phyloP scores from a whole-genome alignment of 495 filamentous ascomycete genomes.

The Aspergillus sclerotiicarbonarius region DNA sequence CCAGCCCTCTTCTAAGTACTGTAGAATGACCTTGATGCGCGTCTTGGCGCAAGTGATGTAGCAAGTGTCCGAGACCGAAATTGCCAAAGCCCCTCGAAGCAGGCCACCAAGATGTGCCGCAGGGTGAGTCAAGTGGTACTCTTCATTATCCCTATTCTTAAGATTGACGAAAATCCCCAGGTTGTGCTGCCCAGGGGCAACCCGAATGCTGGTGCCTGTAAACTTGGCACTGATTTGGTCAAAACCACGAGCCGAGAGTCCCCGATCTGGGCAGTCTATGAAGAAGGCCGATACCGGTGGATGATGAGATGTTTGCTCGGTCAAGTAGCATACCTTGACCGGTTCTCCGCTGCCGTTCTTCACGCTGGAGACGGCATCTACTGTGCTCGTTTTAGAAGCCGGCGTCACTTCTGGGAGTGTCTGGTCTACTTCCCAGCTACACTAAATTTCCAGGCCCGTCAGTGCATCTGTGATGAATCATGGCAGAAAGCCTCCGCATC shows the following conservation, averaged over 20 bases:
- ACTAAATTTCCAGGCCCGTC: constrained; percentile 47
- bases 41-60: constrained; percentile 85
- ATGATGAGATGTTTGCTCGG: constrained; percentile 98
- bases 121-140: constrained; percentile 93
- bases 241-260: constrained; percentile 82
- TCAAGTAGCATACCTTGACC: constrained; percentile 84
- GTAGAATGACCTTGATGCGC: constrained; percentile 82
- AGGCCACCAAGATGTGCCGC: constrained; percentile 89
- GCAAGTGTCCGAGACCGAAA: constrained; percentile 84
- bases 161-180: constrained; percentile 92
- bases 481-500: not conserved
- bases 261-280: constrained; percentile 88
- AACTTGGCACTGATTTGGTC: constrained; percentile 98
- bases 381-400: constrained; percentile 34
- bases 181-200: constrained; percentile 89
- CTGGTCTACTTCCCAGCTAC: constrained; percentile 89
- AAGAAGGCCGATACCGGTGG: constrained; percentile 96
- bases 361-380: constrained; percentile 33
- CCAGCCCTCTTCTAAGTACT: constrained; percentile 95
- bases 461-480: not conserved
- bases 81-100: constrained; percentile 74
- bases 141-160: constrained; percentile 74
- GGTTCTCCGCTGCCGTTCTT: constrained; percentile 47
- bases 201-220: constrained; percentile 90
- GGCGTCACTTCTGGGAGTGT: constrained; percentile 48